These are phyloP conservation scores for Limnanthes douglasii DNA, from an alignment of 345 rosid species.

Conservation along the genomic window DNA sequence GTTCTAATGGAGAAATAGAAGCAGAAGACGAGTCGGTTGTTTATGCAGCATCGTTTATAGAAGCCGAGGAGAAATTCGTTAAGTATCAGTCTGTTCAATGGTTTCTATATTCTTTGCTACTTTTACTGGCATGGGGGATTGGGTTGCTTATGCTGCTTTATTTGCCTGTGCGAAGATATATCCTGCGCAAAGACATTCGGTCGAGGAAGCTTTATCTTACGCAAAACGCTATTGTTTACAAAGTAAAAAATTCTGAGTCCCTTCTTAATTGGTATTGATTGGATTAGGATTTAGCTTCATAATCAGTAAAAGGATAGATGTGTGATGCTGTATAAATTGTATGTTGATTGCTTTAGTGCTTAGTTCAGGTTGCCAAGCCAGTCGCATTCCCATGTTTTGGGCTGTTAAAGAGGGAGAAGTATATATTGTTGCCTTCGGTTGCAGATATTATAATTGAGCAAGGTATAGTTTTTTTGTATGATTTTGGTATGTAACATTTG, in stretches of 20 bases:
- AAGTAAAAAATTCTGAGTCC: too few species aligned
- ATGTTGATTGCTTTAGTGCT: slow-evolving; percentile 2
- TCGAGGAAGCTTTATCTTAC: slow-evolving; percentile 58
- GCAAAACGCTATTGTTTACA: slow-evolving; percentile 42
- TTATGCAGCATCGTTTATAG: slow-evolving; percentile 36
- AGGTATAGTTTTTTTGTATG: too few species aligned
- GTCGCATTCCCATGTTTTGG: slow-evolving; percentile 58
- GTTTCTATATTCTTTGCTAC: slow-evolving; percentile 41
- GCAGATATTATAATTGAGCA: slow-evolving; percentile 51
- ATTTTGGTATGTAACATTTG: too few species aligned
- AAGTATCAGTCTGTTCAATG: slow-evolving; percentile 41
- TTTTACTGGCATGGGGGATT: slow-evolving; percentile 47
- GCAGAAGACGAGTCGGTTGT: slow-evolving; percentile 25
- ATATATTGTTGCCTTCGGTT: slow-evolving; percentile 46
- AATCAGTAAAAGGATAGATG: too few species aligned
- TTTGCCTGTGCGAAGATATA: slow-evolving; percentile 41
- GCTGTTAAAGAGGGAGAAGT: slow-evolving; percentile 51
- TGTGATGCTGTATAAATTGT: background rate
- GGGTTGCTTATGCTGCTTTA: slow-evolving; percentile 55
- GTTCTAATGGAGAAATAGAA: slow-evolving; percentile 8
- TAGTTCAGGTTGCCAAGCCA: slow-evolving; percentile 36
- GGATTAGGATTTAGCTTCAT: slow-evolving; percentile 1
- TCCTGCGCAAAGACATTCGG: slow-evolving; percentile 36
- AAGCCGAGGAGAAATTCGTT: slow-evolving; percentile 37
- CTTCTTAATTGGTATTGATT: too few species aligned